Evolutionary conservation across 345 rosid genomes (phyloP), one percentile per base, ranked within the genome.

Genomic region (Aethionema arabicum): DNA sequence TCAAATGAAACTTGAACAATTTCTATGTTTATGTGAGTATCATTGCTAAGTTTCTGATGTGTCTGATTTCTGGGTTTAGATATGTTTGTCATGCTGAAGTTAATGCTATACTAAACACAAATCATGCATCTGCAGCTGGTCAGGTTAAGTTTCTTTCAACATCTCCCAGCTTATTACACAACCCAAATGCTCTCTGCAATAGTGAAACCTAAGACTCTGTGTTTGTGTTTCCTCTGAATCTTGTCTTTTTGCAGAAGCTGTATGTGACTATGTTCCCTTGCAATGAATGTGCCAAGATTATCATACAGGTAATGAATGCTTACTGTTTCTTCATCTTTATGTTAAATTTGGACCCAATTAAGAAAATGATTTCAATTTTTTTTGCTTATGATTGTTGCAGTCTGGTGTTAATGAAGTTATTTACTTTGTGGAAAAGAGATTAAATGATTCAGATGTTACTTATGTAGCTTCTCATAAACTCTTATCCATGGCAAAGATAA

Each of bases 71-170:
- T 41, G 52, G 14, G 2, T 15, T 64, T 60, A 92, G 98, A 48
- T 92, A 87, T 75, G 98, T 92, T 43, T 92, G 97, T 75, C 98
- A 89, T 69, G 98, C 98, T 62, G 98, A 92, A 83, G 91, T 89
- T 58, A 92, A 89, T 81, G 97, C 97, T 61, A 87, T 92, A 61
- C 81, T 92, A 59, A 92, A 92, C 77, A 92, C 85, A 42, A 89
- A 92, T 69, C 96, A 92, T 53, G 93, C 98, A 54, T 85, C 96
- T 59, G 95, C 93, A 7, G 84, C 76, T 3, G 95, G 95, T 51
- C 98, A 87, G 85, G 98, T 87, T 57, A 8, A 59, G 58, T 56
- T 31, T 39, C 10, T 11, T 51, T 70, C 32, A 33, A 40, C 44
- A 10, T 27, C 56, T 3, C 56, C 38, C 8, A 56, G 39, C 53